phyloP scores from a whole-genome alignment of 441 rosid genomes.

The Kokia cookei region DNA sequence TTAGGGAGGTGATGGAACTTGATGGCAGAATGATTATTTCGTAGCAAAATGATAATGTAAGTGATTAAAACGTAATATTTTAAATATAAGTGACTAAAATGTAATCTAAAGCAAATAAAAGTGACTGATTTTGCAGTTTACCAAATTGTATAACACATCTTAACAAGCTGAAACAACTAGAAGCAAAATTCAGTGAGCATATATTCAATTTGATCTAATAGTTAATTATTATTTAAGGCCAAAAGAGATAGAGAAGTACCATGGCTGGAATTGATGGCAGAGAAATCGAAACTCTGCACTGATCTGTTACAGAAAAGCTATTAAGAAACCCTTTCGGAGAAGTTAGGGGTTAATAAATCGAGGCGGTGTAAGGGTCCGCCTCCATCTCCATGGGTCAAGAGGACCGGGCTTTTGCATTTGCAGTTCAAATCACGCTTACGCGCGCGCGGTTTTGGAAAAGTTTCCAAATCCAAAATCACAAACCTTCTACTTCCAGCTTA shows the following conservation, averaged over 20 bases:
- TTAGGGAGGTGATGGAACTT: too few relatives aligned
- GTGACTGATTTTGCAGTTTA: too few relatives aligned
- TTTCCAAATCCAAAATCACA: neutral
- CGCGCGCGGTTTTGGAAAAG: neutral
- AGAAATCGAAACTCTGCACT: neutral
- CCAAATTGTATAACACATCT: neutral
- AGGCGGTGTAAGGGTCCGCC: neutral
- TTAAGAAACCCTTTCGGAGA: neutral
- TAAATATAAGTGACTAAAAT: too few relatives aligned
- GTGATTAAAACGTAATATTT: too few relatives aligned
- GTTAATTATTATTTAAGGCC: neutral
- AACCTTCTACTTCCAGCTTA: neutral
- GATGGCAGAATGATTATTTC: too few relatives aligned
- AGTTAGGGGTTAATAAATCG: neutral
- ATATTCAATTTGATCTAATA: neutral
- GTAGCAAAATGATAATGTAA: too few relatives aligned
- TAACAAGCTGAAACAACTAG: neutral
- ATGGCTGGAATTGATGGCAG: neutral
- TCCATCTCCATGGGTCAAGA: neutral
- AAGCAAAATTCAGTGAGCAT: neutral
- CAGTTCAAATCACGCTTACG: neutral
- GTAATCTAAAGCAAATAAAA: too few relatives aligned
- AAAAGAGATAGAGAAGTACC: neutral
- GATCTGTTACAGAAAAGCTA: neutral
- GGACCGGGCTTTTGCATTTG: neutral